Percentiles rank a stretch among this genome's conserved stretches.
phyloP scores from a whole-genome alignment of 176 grass and related monocot genomes.

The Musa itinerans region DNA sequence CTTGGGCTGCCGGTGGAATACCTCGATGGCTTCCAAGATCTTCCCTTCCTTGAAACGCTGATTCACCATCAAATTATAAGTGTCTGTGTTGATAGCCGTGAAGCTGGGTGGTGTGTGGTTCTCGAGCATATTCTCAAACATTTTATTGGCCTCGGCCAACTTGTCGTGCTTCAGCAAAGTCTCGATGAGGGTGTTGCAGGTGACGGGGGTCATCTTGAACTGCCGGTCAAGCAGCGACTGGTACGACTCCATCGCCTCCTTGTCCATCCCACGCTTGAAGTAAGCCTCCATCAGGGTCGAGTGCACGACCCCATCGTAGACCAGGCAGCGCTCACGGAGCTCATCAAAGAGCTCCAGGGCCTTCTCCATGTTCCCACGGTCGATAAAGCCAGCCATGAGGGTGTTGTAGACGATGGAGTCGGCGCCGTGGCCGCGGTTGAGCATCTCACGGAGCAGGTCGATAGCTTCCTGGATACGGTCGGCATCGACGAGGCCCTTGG shows the following conservation, averaged over 20 bases:
- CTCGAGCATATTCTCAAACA: background rate
- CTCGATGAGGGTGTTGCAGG: slow-evolving; percentile 6
- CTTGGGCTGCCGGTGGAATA: background rate
- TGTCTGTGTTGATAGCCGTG: slow-evolving; percentile 3
- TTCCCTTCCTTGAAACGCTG: slow-evolving; percentile 3
- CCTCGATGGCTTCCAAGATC: slow-evolving; percentile 3
- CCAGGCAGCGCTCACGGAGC: slow-evolving; percentile 8
- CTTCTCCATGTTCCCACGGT: slow-evolving; percentile 4
- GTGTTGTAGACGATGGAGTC: background rate
- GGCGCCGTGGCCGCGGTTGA: background rate
- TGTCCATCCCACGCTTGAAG: background rate
- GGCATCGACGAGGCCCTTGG: background rate
- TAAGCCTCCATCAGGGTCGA: slow-evolving; percentile 3
- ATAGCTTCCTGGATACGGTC: background rate
- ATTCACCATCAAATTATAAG: slow-evolving; percentile 3
- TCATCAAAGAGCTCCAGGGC: slow-evolving; percentile 6
- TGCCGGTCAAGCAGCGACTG: background rate
- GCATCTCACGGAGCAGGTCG: background rate
- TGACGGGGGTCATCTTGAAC: slow-evolving; percentile 5
- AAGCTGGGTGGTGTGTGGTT: background rate
- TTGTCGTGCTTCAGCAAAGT: background rate
- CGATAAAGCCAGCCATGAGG: background rate
- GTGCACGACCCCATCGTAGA: slow-evolving; percentile 6
- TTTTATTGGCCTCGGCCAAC: background rate
- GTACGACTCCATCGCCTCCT: slow-evolving; percentile 6